phyloP scores from a whole-genome alignment of 805 yeast species.

The Candida silvicultrix region DNA sequence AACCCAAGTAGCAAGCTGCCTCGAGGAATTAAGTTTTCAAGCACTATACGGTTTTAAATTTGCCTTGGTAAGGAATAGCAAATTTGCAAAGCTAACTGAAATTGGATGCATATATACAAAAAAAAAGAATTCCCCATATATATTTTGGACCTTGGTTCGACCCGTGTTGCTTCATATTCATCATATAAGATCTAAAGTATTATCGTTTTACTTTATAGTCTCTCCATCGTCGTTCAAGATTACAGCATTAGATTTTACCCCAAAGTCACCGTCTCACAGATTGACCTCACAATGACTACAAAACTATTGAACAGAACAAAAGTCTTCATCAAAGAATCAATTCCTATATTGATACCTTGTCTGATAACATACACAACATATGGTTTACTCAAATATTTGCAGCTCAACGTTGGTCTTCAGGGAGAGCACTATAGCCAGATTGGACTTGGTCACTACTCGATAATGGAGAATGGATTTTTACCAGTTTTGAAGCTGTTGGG shows the following conservation, averaged over 20 bases:
- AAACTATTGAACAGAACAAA: background rate
- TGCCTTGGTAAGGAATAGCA: background rate
- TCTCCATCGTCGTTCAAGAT: too few relatives aligned
- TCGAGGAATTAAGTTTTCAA: background rate
- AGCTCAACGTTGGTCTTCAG: background rate
- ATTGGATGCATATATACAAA: background rate
- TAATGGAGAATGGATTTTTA: background rate
- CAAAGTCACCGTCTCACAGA: background rate
- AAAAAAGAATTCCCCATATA: too few relatives aligned
- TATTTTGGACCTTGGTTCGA: too few relatives aligned
- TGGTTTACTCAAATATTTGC: background rate
- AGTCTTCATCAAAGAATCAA: background rate
- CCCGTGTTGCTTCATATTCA: background rate
- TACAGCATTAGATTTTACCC: too few relatives aligned
- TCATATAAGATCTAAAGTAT: too few relatives aligned
- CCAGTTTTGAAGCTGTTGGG: background rate
- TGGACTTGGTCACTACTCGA: background rate
- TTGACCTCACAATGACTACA: background rate
- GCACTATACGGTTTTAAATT: background rate
- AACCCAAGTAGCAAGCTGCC: too few relatives aligned
- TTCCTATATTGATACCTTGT: background rate
- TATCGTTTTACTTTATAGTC: too few relatives aligned
- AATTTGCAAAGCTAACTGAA: background rate
- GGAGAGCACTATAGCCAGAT: background rate
- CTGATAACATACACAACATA: background rate